Evolutionary conservation across 2,329 filamentous ascomycete species (phyloP), one percentile per base, ranked within the genome.

Genomic region (Arthrobotrys musiformis): DNA sequence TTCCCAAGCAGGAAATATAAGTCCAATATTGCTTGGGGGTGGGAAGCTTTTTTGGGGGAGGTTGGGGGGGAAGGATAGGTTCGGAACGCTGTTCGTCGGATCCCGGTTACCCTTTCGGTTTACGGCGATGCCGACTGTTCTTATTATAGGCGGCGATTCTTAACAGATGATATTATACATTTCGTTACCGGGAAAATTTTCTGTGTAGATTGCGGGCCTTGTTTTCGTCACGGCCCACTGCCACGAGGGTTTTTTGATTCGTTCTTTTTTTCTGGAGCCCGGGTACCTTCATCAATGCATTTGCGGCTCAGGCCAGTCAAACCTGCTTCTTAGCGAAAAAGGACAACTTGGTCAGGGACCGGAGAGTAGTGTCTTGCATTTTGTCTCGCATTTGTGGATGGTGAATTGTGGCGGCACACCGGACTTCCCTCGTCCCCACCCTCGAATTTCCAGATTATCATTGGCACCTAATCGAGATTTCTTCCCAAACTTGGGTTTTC

Each of bases 171-270:
- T 30, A 60, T 66, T 70, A 77, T 77, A 77, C 73, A 58, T 69
- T 58, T 70, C 73, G 66, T 77, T 77, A 77, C 73, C 73, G 40
- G 73, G 66, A 70, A 77, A 77, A 66, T 61, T 70, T 77, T 77
- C 58, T 48, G 13, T 48, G 17, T 44, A 24, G 46, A 19, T 13
- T 22, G 17, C 54, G 30, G 54, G 11, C 54, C 54, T 58, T n/a
- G 54, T 58, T 58, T 52, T 58, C 54, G 33, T 58, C 30, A 58
- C 54, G 54, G 19, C 54, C 54, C 52, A 40, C 56, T 54, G 52
- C 50, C 52, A 74, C 62, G 70, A 62, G 42, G 64, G 8, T 70
- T 54, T 63, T 62, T 63, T 62, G 22, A 56, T 67, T 52, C 35
- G 50, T 50, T 67, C 26, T 13, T 48, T 48, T 26, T 52, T 54